Conservation (phyloP, 1,284 basidiomycete species). For the Porogramme epimiltina region DNA sequence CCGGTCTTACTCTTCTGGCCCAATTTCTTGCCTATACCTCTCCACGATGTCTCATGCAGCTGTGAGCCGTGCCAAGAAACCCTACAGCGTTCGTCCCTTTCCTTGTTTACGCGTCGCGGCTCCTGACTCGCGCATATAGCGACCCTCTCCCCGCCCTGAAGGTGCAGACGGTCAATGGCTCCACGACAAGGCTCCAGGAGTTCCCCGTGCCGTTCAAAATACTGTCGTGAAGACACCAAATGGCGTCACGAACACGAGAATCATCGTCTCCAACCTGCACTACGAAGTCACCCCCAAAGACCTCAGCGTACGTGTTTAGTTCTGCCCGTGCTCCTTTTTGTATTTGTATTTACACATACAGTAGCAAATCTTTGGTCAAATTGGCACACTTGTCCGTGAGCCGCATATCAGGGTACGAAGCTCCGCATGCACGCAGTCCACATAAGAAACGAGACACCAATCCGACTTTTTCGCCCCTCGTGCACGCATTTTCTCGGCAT, state of each 20-base stretch:
- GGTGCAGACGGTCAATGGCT: constrained; percentile 65
- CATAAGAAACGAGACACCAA: constrained; percentile 45
- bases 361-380: constrained; percentile 92
- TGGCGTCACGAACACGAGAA: constrained; percentile 53
- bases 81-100: constrained; percentile 47
- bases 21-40: not conserved
- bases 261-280: constrained; percentile 88
- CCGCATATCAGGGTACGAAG: constrained; percentile 93
- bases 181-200: constrained; percentile 62
- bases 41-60: constrained; percentile 29
- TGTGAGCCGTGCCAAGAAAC: constrained; percentile 41
- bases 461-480: constrained; percentile 47
- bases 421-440: constrained; percentile 58
- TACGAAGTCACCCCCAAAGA: constrained; percentile 92
- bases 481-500: constrained; percentile 25
- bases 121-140: constrained; percentile 34
- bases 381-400: constrained; percentile 90
- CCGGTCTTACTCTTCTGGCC: not conserved
- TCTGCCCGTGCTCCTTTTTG: too few relatives aligned
- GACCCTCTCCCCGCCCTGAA: constrained; percentile 45
- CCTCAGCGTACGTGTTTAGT: constrained; percentile 64
- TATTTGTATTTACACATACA: too few relatives aligned
- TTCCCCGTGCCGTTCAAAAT: constrained; percentile 33
- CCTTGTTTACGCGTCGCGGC: not conserved
- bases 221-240: constrained; percentile 29